phyloP scores from a whole-genome alignment of 2,329 filamentous ascomycete genomes.

The Zopfia rhizophila region DNA sequence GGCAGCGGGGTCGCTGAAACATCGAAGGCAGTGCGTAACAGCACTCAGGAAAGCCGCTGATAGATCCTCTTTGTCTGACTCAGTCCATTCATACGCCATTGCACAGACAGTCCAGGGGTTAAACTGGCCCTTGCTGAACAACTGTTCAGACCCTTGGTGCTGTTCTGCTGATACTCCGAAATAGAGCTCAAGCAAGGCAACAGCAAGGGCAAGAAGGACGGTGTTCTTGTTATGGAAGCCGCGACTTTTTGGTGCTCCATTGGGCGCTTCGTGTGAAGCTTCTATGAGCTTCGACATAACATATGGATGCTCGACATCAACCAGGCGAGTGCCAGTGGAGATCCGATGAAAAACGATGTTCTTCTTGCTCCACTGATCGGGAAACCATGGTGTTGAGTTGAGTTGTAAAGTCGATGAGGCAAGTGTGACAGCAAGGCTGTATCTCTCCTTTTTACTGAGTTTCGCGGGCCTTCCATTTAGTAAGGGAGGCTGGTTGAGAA shows the following conservation, averaged over 20 bases:
- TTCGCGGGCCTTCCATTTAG: conserved; percentile 39
- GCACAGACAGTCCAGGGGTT: conserved; percentile 44
- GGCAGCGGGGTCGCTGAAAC: conserved; percentile 45
- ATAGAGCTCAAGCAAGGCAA: conserved; percentile 49
- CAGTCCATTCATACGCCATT: conserved; percentile 48
- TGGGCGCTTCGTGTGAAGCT: conserved; percentile 13
- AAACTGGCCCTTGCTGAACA: conserved; percentile 19
- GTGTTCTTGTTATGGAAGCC: conserved; percentile 48
- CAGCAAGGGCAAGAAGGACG: conserved; percentile 45
- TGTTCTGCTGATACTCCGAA: conserved; percentile 47
- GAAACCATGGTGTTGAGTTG: conserved; percentile 50
- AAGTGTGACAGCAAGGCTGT: conserved; percentile 47
- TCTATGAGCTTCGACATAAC: conserved; percentile 31
- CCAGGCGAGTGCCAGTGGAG: conserved; percentile 21
- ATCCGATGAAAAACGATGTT: conserved; percentile 47
- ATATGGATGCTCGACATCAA: conserved; percentile 47
- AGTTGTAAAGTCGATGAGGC: conserved; percentile 49
- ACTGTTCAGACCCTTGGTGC: conserved; percentile 37
- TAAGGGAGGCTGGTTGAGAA: conserved; percentile 38
- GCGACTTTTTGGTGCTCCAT: conserved; percentile 13
- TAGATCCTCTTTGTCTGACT: conserved; percentile 45
- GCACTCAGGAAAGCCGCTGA: conserved; percentile 48
- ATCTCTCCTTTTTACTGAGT: conserved; percentile 48
- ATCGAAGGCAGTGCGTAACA: conserved; percentile 46
- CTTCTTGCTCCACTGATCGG: conserved; percentile 44